Conservation (phyloP, 2,329 filamentous ascomycete genomes). For the Xylaria sp. region DNA sequence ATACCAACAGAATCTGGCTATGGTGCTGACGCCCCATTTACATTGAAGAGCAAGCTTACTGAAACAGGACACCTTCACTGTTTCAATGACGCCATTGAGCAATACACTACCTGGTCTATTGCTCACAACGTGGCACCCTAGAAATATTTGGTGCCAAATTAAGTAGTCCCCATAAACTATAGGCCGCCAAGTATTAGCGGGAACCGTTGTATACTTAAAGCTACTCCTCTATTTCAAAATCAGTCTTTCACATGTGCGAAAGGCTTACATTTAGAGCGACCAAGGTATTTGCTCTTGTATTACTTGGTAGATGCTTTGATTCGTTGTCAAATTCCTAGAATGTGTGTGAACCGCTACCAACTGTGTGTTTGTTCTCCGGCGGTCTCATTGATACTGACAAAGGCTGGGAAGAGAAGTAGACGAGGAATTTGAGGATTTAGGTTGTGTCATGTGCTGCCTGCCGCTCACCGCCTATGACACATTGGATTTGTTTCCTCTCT, state of each 20-base stretch:
- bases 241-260: background rate
- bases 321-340: background rate
- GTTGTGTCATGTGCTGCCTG: background rate
- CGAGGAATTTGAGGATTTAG: background rate
- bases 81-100: background rate
- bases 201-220: background rate
- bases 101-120: background rate
- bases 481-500: background rate
- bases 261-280: background rate
- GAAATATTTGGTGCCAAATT: background rate
- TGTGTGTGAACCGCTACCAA: background rate
- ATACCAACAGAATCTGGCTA: background rate
- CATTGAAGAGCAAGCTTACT: background rate
- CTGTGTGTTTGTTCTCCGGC: background rate
- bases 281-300: background rate
- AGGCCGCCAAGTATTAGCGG: too few species aligned
- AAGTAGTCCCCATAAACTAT: too few species aligned
- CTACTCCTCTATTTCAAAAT: background rate
- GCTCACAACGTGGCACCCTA: background rate
- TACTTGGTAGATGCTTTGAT: background rate
- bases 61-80: background rate
- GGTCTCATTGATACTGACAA: background rate
- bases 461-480: constrained; percentile 16
- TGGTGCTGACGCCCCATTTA: background rate
- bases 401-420: too few species aligned